Percentiles rank a stretch among this genome's conserved stretches.
Conservation (phyloP, 371 early-diverging fungal species). For the Chytridium lagenaria region DNA sequence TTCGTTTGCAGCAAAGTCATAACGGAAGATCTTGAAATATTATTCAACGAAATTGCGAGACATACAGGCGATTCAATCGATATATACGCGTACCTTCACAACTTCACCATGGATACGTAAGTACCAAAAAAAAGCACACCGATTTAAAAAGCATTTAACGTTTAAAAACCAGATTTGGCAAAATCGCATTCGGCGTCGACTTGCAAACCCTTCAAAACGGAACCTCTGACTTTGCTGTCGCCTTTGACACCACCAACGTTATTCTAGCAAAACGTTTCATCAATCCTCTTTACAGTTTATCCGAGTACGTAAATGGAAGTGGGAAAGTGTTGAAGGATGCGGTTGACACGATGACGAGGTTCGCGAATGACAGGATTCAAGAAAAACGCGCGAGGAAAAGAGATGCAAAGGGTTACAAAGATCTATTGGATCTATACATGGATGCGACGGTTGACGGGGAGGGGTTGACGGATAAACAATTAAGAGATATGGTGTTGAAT, state of each 20-base stretch:
- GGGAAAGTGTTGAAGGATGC: background rate
- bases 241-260: background rate
- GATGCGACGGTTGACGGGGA: slow-evolving; percentile 11
- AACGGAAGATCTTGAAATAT: background rate
- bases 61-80: background rate
- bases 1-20: slow-evolving; percentile 11
- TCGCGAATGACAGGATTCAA: slow-evolving; percentile 8
- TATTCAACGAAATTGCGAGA: slow-evolving; percentile 1
- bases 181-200: slow-evolving; percentile 21
- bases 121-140: background rate
- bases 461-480: slow-evolving; percentile 16
- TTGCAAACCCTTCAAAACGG: background rate
- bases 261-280: background rate
- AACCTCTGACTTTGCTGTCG: background rate
- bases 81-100: slow-evolving; percentile 10
- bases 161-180: slow-evolving; percentile 17
- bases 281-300: background rate
- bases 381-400: background rate
- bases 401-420: slow-evolving; percentile 8
- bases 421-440: slow-evolving; percentile 18
- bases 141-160: background rate
- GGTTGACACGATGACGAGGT: background rate
- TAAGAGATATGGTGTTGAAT: slow-evolving; percentile 23
- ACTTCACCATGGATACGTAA: slow-evolving; percentile 23
- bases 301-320: background rate